Evolutionary conservation across 2,329 filamentous ascomycete genomes (phyloP), one percentile per base, ranked within the genome.

Genomic region (Penicillium sp.): DNA sequence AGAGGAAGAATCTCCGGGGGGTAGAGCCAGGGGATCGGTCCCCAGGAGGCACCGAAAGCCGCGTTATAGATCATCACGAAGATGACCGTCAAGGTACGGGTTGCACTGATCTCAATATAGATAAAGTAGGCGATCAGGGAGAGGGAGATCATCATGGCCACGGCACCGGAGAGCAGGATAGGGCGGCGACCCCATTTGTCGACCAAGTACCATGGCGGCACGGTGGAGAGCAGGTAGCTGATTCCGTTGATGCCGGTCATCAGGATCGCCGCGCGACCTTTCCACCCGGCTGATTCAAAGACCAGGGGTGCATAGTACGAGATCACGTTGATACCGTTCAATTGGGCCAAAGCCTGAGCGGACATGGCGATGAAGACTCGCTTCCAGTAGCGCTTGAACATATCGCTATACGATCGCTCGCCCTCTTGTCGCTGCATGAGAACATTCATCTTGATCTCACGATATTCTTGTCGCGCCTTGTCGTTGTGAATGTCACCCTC

Each of bases 61-160:
- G 91, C 93, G 63, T 98, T 98, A 74, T 97, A 98, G 43, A 96
- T 85, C 86, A 97, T 95, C 65, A 98, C 93, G 63, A 94, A 95
- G 43, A 95, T 71, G 43, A 97, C 93, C 3, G 96, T 93, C 66
- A 95, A 71, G 5, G 80, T 86, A 3, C 87, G 90, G 2, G 93
- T 97, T 60, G 78, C 72, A 9, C 50, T 44, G 43, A 95, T 80
- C 61, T 96, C 86, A 54, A 97, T 81, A 72, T 86, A 94, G 61
- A 96, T 86, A 73, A 95, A 97, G 74, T 96, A 97, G 0, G 91
- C 95, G 53, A 98, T 95, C 46, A 84, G 70, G 4, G 90, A 94
- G 8, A 97, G 78, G 2, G 93, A 88, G 48, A 95, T 73, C 37
- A 87, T 81, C 93, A 97, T 97, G 55, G 86, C 84, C 9, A 95